A percentile compares a stretch with the other conserved stretches of the same genome.
Conservation (phyloP, 352 stramenopile species). For the Pythium diclinum region DNA sequence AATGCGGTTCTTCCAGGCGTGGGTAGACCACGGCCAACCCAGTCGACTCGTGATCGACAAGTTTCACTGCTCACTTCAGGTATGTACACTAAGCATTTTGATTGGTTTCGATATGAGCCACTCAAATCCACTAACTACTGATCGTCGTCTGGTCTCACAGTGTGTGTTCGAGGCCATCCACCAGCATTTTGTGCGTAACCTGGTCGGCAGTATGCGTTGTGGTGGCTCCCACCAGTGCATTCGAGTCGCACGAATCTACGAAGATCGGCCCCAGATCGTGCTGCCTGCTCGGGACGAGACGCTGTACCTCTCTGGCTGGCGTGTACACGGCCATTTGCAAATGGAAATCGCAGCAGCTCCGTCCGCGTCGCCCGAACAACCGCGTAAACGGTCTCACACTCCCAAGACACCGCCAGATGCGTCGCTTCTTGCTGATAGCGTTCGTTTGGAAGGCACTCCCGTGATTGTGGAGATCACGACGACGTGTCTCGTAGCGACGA, state of each 20-base stretch:
- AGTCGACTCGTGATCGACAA: conserved; percentile 35
- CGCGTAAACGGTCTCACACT: conserved; percentile 14
- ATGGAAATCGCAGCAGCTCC: conserved; percentile 11
- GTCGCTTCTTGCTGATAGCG: background rate
- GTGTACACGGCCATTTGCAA: conserved; percentile 20
- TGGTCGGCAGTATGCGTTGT: conserved; percentile 38
- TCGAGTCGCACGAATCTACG: conserved; percentile 34
- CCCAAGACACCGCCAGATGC: background rate
- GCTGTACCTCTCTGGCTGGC: conserved; percentile 22
- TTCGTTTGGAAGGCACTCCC: conserved; percentile 13
- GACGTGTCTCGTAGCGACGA: conserved; percentile 1
- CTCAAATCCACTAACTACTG: background rate
- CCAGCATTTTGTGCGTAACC: conserved; percentile 53
- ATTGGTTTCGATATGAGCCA: background rate
- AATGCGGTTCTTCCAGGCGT: conserved; percentile 40
- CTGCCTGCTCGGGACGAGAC: conserved; percentile 16
- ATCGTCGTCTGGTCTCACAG: conserved; percentile 16
- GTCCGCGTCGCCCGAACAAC: background rate
- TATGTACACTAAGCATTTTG: background rate
- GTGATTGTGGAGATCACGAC: conserved; percentile 27
- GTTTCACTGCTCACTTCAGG: conserved; percentile 33
- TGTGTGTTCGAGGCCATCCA: conserved; percentile 49
- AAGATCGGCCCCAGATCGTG: conserved; percentile 29
- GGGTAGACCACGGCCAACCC: conserved; percentile 26
- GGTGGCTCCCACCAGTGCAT: conserved; percentile 30